Evolutionary conservation across 495 filamentous ascomycete genomes (phyloP).

Genomic region (Podospora comata): DNA sequence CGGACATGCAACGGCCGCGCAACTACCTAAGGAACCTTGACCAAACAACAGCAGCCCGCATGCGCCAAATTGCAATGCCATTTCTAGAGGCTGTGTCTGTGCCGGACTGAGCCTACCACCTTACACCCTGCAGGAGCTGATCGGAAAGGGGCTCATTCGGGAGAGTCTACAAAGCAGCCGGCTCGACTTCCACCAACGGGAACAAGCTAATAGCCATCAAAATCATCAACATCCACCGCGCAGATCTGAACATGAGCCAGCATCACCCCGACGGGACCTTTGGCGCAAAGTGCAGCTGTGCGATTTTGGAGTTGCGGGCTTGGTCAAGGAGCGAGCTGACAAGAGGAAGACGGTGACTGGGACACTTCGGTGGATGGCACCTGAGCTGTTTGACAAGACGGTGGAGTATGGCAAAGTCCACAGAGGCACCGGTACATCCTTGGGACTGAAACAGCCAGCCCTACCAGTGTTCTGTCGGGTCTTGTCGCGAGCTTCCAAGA

Average conservation of each 20-base stretch:
- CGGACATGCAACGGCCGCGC: neutral
- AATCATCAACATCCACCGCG: slow-evolving; percentile 82
- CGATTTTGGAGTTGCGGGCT: slow-evolving; percentile 91
- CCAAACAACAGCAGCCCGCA: neutral
- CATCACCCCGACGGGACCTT: slow-evolving; percentile 73
- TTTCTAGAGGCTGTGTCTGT: slow-evolving; percentile 47
- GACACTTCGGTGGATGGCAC: slow-evolving; percentile 96
- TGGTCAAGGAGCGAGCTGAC: slow-evolving; percentile 75
- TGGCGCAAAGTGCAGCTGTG: slow-evolving; percentile 82
- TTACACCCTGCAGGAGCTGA: slow-evolving; percentile 83
- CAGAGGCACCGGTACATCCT: slow-evolving; percentile 60
- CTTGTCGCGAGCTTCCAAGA: slow-evolving; percentile 77
- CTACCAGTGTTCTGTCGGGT: slow-evolving; percentile 62
- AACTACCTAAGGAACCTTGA: neutral
- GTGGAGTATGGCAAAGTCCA: slow-evolving; percentile 57
- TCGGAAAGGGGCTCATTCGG: slow-evolving; percentile 94
- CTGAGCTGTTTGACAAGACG: slow-evolving; percentile 66
- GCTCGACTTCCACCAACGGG: slow-evolving; percentile 38
- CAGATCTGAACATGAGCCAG: slow-evolving; percentile 55
- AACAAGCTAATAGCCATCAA: slow-evolving; percentile 81
- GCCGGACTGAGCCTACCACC: slow-evolving; percentile 47
- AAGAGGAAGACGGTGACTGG: slow-evolving; percentile 92
- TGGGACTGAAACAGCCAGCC: slow-evolving; percentile 63
- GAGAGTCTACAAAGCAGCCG: slow-evolving; percentile 80
- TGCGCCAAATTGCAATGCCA: slow-evolving; percentile 15